Base-by-base conservation (phyloP, 192 early-diverging fungal genomes). In the Glomus cerebriforme region DNA sequence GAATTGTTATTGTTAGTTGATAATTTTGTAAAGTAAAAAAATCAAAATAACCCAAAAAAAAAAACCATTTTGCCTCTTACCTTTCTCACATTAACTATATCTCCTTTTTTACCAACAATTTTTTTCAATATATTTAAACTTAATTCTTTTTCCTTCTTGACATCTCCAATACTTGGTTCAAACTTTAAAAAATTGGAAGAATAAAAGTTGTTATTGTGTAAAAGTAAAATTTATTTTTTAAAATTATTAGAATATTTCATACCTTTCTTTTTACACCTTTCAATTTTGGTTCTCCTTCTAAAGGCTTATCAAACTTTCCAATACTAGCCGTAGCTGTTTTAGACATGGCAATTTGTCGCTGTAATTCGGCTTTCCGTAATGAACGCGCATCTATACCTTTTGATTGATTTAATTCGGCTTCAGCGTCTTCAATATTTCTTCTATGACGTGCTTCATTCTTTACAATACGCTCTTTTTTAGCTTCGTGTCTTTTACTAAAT, bases 401-500 rank as follows among this genome's bases (percentile, higher is more conserved):
- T 78, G 85, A 83, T 79, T 84, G 77, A 71, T 88, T 81, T n/a
- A 80, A 80, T 24, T 79, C 81, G 1, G 88, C 92, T 31, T 88
- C 86, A 67, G 86, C 85, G 83, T 98, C 97, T 79, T 97, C 95
- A 62, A 83, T 73, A 83, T 99, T 99, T 67, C 96, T 89, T 73
- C 89, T 88, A 78, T 92, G 91, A 74, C 96, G 94, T 81, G 93
- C 93, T 43, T 90, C 84, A 87, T 99, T 98, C 88, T 95, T 97
- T 0, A 88, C 90, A 26, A 97, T 86, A 19, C 96, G 90, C 78
- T 89, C 95, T 86, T 93, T 93, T 90, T 98, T 98, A 77, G 92
- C 97, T 15, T 93, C 91, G 65, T 91, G 83, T 45, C 84, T 81
- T 73, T 89, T 92, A 68, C 88, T 88, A 85, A 94, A 98, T 82